Conservation (phyloP, 805 yeast species). For the Sungouiella blattae region DNA sequence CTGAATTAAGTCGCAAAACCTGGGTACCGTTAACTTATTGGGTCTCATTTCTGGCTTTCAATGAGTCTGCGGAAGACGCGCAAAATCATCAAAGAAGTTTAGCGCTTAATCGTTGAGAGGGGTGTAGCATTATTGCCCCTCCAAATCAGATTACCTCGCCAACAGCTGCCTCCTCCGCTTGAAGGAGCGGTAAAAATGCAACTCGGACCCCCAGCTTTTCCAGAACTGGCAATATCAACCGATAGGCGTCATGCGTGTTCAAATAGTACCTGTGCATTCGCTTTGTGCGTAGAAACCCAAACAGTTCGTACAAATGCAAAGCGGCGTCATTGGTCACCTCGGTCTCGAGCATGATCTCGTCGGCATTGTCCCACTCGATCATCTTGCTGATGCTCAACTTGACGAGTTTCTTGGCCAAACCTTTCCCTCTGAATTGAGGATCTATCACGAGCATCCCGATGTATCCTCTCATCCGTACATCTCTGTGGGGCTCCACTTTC, state of each 20-base stretch:
- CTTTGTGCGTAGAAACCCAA: conserved; percentile 73
- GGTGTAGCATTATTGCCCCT: too few relatives aligned
- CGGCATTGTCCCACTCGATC: conserved; percentile 60
- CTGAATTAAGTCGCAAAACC: too few relatives aligned
- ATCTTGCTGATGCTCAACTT: conserved; percentile 58
- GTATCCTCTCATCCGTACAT: conserved; percentile 76
- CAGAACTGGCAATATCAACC: conserved; percentile 78
- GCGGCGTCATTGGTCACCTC: conserved; percentile 81
- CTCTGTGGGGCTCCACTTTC: conserved; percentile 73
- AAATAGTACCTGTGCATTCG: conserved; percentile 83
- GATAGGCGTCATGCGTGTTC: conserved; percentile 89
- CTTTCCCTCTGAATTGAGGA: conserved; percentile 64
- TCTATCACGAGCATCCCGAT: conserved; percentile 95
- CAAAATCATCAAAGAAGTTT: too few relatives aligned
- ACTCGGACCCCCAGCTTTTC: conserved; percentile 47
- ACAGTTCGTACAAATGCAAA: conserved; percentile 60
- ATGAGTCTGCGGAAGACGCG: too few relatives aligned
- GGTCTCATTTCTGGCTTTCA: too few relatives aligned
- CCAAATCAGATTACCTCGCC: neutral
- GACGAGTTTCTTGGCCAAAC: conserved; percentile 77
- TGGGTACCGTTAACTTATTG: too few relatives aligned
- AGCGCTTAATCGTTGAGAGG: too few relatives aligned
- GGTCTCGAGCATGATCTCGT: conserved; percentile 91
- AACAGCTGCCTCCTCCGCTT: neutral
- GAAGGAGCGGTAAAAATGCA: conserved; percentile 41